Percentiles rank a stretch among this genome's conserved stretches.
phyloP scores from a whole-genome alignment of 2,329 filamentous ascomycete species.

The Torrubiellomyces zombiae region DNA sequence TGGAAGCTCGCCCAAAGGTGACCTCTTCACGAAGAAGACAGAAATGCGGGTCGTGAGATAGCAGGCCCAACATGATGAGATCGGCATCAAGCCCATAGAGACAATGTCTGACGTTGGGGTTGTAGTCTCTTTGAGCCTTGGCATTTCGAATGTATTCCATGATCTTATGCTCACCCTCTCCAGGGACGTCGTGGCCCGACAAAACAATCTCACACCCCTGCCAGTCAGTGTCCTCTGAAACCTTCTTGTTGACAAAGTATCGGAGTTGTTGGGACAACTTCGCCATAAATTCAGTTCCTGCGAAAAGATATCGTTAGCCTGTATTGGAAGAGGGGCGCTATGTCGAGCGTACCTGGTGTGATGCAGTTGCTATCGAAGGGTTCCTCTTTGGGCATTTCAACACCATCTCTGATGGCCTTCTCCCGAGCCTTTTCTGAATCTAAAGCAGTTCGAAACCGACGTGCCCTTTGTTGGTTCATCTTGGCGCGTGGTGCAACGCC shows the following conservation, averaged over 20 bases:
- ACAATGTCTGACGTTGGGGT: constrained; percentile 88
- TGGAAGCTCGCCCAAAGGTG: constrained; percentile 78
- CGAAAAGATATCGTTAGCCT: constrained; percentile 5
- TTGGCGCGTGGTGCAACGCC: constrained; percentile 94
- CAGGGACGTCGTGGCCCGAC: constrained; percentile 93
- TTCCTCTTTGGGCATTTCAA: constrained; percentile 87
- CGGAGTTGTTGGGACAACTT: constrained; percentile 86
- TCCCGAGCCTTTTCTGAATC: constrained; percentile 82
- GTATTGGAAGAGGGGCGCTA: no score
- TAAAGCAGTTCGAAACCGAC: constrained; percentile 84
- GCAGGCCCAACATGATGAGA: constrained; percentile 91
- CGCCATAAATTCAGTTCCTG: constrained; percentile 85
- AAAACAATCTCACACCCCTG: constrained; percentile 91
- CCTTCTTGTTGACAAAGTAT: constrained; percentile 98
- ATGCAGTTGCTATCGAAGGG: constrained; percentile 99
- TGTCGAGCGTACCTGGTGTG: constrained; percentile 49
- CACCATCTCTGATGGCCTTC: constrained; percentile 76
- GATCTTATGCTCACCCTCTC: constrained; percentile 98
- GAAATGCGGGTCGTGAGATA: constrained; percentile 97
- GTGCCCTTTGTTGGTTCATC: constrained; percentile 97
- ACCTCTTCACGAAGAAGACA: constrained; percentile 94
- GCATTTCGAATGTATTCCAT: constrained; percentile 99
- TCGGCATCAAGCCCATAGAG: constrained; percentile 95
- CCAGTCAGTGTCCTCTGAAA: constrained; percentile 94
- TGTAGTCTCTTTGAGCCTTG: constrained; percentile 85